These are phyloP conservation scores for Magnolia officinalis DNA, from an alignment of 164 flowering plant genomes.

Conservation along the genomic window DNA sequence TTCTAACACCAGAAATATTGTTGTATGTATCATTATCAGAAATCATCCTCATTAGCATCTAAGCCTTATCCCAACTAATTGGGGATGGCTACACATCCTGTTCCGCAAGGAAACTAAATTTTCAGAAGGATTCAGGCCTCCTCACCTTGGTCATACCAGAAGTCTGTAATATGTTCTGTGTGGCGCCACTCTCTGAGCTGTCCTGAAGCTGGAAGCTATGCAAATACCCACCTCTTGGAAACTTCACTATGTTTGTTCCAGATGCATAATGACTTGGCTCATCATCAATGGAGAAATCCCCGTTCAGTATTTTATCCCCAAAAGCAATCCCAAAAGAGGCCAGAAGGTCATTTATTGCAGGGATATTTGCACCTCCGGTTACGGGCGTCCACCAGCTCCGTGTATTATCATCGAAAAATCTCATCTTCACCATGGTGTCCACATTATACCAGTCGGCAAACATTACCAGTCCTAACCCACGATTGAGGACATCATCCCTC, in stretches of 20 bases:
- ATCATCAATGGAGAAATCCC: slow-evolving; percentile 83
- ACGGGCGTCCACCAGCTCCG: slow-evolving; percentile 99
- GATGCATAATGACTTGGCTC: slow-evolving; percentile 97
- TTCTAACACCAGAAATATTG: too few relatives aligned
- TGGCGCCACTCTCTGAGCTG: slow-evolving; percentile 88
- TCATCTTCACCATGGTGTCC: slow-evolving; percentile 97
- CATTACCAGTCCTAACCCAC: slow-evolving; percentile 82
- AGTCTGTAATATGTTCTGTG: slow-evolving; percentile 59
- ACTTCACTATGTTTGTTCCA: slow-evolving; percentile 85
- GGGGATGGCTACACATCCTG: too few relatives aligned
- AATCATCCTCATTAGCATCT: too few relatives aligned
- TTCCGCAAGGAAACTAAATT: too few relatives aligned
- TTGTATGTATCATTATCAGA: too few relatives aligned
- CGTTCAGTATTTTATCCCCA: slow-evolving; percentile 93
- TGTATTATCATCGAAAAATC: slow-evolving; percentile 96
- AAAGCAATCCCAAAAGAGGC: slow-evolving; percentile 95
- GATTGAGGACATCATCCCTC: slow-evolving; percentile 68
- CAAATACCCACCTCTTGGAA: slow-evolving; percentile 79
- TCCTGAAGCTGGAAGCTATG: slow-evolving; percentile 85
- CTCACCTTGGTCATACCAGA: slow-evolving; percentile 72
- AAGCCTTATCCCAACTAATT: too few relatives aligned
- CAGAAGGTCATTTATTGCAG: slow-evolving; percentile 94
- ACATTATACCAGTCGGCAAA: slow-evolving; percentile 99
- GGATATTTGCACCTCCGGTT: slow-evolving; percentile 96
- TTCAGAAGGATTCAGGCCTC: neutral